Evolutionary conservation across 805 yeast species (phyloP).

Genomic region (Komagataella pseudopastoris): DNA sequence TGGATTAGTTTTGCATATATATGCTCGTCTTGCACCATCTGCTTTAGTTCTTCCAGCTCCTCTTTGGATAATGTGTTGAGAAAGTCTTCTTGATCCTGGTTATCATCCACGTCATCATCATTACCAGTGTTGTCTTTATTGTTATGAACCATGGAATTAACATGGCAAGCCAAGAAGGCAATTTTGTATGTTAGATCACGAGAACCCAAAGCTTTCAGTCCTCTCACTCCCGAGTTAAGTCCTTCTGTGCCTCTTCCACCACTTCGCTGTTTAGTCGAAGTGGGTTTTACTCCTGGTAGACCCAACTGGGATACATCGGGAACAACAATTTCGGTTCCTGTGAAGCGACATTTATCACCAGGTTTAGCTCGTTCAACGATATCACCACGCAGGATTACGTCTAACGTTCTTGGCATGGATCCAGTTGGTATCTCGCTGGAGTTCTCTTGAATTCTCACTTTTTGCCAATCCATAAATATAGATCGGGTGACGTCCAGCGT

Average conservation of each 20-base stretch:
- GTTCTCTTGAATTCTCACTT: slow-evolving; percentile 88
- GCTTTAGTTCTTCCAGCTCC: slow-evolving; percentile 74
- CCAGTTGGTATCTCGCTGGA: slow-evolving; percentile 97
- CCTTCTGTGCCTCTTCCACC: slow-evolving; percentile 46
- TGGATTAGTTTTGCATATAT: slow-evolving; percentile 73
- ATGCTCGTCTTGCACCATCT: slow-evolving; percentile 83
- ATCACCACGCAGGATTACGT: slow-evolving; percentile 86
- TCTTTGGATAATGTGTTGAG: slow-evolving; percentile 65
- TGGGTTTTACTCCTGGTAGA: slow-evolving; percentile 88
- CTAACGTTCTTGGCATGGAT: slow-evolving; percentile 95
- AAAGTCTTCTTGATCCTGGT: slow-evolving; percentile 69
- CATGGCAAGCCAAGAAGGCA: slow-evolving; percentile 88
- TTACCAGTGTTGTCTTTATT: slow-evolving; percentile 11
- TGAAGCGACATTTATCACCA: slow-evolving; percentile 88
- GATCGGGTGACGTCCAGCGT: slow-evolving; percentile 73
- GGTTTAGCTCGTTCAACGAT: slow-evolving; percentile 94
- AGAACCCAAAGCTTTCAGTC: slow-evolving; percentile 82
- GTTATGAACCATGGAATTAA: slow-evolving; percentile 40
- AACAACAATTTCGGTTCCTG: slow-evolving; percentile 88
- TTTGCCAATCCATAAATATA: slow-evolving; percentile 92
- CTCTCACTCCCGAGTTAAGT: slow-evolving; percentile 74
- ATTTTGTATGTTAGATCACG: slow-evolving; percentile 86
- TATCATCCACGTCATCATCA: slow-evolving; percentile 26
- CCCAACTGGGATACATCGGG: slow-evolving; percentile 94
- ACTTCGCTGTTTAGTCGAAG: slow-evolving; percentile 48